Evolutionary conservation across 805 yeast species (phyloP).

Genomic region (Wickerhamiella qilinensis): DNA sequence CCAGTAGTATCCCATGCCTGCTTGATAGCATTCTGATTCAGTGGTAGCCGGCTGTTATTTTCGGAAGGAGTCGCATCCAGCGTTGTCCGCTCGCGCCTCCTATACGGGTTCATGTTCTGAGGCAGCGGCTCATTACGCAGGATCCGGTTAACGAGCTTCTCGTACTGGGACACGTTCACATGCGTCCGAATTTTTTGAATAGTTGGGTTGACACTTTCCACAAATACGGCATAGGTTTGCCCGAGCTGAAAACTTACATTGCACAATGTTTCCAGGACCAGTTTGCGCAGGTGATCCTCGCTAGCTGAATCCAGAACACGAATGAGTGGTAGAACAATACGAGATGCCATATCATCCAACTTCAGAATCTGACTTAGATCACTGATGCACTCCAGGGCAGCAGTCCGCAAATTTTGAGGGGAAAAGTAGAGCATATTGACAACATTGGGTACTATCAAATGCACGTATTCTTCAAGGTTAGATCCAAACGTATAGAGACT

Average conservation of each 20-base stretch:
- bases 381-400: slow-evolving; percentile 73
- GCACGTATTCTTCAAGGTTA: slow-evolving; percentile 76
- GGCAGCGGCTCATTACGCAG: slow-evolving; percentile 79
- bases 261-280: slow-evolving; percentile 58
- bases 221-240: slow-evolving; percentile 65
- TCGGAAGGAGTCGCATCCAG: slow-evolving; percentile 44
- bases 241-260: slow-evolving; percentile 71
- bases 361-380: slow-evolving; percentile 57
- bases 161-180: slow-evolving; percentile 32
- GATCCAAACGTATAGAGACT: slow-evolving; percentile 78
- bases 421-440: slow-evolving; percentile 69
- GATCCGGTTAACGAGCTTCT: slow-evolving; percentile 62
- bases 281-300: slow-evolving; percentile 40
- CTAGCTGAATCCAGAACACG: slow-evolving; percentile 39
- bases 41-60: slow-evolving; percentile 59
- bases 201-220: slow-evolving; percentile 22
- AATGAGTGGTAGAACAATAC: slow-evolving; percentile 74
- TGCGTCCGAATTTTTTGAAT: slow-evolving; percentile 9
- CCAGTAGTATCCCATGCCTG: slow-evolving; percentile 87
- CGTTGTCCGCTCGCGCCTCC: slow-evolving; percentile 36
- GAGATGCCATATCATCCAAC: slow-evolving; percentile 73
- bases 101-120: slow-evolving; percentile 40
- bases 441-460: slow-evolving; percentile 71
- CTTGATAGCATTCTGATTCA: slow-evolving; percentile 46
- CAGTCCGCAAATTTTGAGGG: slow-evolving; percentile 38